A percentile compares a stretch with the other conserved stretches of the same genome.
Evolutionary conservation across 805 yeast species (phyloP).

Genomic region (Priceomyces castillae): DNA sequence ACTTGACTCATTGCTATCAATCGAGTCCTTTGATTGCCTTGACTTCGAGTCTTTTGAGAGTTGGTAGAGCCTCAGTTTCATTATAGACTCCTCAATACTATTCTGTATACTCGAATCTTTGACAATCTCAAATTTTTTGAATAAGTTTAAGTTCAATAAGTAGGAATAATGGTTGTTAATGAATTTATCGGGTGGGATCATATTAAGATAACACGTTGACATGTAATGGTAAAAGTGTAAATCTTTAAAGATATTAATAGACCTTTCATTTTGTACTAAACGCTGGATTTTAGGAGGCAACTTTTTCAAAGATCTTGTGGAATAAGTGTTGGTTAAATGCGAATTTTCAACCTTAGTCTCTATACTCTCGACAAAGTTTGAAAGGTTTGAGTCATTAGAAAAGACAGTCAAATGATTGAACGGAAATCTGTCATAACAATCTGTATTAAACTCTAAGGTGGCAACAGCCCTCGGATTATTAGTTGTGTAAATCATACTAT

Average conservation of each 20-base stretch:
- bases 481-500: conserved; percentile 34
- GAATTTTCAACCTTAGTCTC: conserved; percentile 26
- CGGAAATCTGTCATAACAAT: conserved; percentile 27
- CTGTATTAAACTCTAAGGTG: conserved; percentile 13
- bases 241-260: conserved; percentile 33
- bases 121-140: conserved; percentile 36
- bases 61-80: conserved; percentile 21
- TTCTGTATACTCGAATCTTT: conserved; percentile 28
- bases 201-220: conserved; percentile 39
- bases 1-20: conserved; percentile 3
- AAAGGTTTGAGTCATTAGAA: conserved; percentile 40
- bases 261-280: conserved; percentile 25
- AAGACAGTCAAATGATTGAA: conserved; percentile 28
- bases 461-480: conserved; percentile 13
- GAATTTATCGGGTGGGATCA: conserved; percentile 24
- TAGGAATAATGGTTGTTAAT: conserved; percentile 37
- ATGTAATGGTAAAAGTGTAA: conserved; percentile 36
- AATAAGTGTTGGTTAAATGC: conserved; percentile 21
- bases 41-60: conserved; percentile 14
- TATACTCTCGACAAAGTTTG: conserved; percentile 30
- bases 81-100: conserved; percentile 22
- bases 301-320: conserved; percentile 21
- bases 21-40: conserved; percentile 1
- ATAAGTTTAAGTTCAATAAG: conserved; percentile 34
- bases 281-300: conserved; percentile 37